Evolutionary conservation across 768 basidiomycete genomes (phyloP).

Genomic region (Boletus sp.): DNA sequence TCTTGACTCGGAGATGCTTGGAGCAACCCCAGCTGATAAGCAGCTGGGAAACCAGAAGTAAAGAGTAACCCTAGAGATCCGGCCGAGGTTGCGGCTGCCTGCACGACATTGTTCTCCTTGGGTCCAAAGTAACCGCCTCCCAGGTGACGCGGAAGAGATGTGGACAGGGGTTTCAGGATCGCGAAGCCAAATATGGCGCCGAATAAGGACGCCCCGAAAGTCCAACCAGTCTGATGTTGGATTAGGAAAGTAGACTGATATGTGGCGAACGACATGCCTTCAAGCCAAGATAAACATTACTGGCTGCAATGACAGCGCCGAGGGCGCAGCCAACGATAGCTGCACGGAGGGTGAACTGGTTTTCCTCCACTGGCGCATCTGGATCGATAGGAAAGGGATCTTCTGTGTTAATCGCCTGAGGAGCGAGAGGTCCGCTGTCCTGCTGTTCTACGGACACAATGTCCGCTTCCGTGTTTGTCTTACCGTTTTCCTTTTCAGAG

Average conservation of each 20-base stretch:
- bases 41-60: neutral
- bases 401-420: neutral
- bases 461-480: neutral
- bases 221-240: neutral
- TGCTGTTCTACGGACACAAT: slow-evolving; percentile 6
- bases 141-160: neutral
- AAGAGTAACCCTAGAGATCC: neutral
- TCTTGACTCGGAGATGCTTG: neutral
- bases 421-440: neutral
- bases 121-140: slow-evolving; percentile 1
- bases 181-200: slow-evolving; percentile 2
- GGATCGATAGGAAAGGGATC: slow-evolving; percentile 1
- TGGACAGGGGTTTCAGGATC: neutral
- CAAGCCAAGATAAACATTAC: slow-evolving; percentile 1
- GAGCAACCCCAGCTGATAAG: neutral
- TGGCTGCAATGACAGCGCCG: neutral
- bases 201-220: slow-evolving; percentile 1
- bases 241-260: too few species aligned
- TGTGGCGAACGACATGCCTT: neutral
- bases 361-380: neutral
- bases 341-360: neutral
- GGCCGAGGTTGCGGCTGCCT: neutral
- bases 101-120: neutral
- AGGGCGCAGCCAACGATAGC: neutral
- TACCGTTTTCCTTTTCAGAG: slow-evolving; percentile 6